Base-by-base conservation (phyloP, 208 protist species). In the Crithidia sp. region DNA sequence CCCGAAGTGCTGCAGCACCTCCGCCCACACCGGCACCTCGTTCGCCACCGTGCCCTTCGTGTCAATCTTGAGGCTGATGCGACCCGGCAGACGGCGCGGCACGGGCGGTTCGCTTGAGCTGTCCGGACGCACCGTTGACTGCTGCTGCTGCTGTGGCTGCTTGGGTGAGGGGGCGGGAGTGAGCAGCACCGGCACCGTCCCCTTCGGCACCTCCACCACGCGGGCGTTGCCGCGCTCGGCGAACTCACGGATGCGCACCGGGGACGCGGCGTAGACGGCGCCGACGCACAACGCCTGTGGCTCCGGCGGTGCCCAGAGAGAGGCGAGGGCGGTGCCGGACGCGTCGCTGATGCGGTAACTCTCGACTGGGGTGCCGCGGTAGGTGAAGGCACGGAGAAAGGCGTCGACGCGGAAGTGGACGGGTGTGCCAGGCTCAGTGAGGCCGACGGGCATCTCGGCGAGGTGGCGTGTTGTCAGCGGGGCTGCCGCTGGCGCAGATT, bases 1-100 rank as follows among this genome's bases (percentile, higher is more conserved):
- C n/a, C 93, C 91, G 79, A 88, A 96, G 74, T 93, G 91, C 69
- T 92, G 88, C 50, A 83, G 77, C 36, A 97, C 87, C 47, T 97
- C 93, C 1, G 86, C 88, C 91, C 87, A 94, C n/a, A 97, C 55
- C 2, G 89, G 92, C 16, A 67, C 54, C 73, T 97, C 93, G 4
- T 84, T 69, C 7, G 91, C 93, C n/a, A 97, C 74, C 16, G 90
- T 96, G 77, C 90, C 83, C 56, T 92, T 92, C 0, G 93, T 92
- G 77, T 97, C 93, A 17, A 97, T 91, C 70, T 93, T 92, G 10
- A 97, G 67, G 28, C 77, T 77, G 36, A 93, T 77, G 28, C 74
- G 74, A 0, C 89, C 84, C 5, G 83, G 69, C 41, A 77, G 74
- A 40, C n/a, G 16, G 5, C 37, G 44, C 16, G 40, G 50, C 7